Conservation (phyloP, 1,284 basidiomycete species). For the Marasmius fiardii region DNA sequence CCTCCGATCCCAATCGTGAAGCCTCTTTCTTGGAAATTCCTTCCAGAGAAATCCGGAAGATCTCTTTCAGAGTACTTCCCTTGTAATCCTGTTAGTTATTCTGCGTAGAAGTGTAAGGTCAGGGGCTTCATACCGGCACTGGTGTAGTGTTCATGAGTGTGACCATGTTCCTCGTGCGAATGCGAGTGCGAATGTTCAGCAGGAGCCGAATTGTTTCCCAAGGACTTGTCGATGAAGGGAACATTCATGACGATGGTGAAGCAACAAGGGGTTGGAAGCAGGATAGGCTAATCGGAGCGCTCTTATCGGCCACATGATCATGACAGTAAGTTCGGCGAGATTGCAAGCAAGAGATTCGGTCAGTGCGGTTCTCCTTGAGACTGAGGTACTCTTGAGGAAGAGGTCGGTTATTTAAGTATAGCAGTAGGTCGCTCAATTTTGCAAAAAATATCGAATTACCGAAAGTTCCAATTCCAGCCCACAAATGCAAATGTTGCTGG, state of each 20-base stretch:
- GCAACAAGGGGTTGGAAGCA: neutral
- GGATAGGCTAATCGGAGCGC: neutral
- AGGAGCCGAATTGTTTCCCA: constrained; percentile 28
- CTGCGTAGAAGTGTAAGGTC: neutral
- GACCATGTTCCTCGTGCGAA: constrained; percentile 73
- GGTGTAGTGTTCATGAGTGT: constrained; percentile 89
- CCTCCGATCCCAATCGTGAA: constrained; percentile 98
- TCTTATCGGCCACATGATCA: neutral
- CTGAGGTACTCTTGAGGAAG: no score
- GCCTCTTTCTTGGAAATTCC: constrained; percentile 91
- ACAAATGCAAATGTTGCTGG: no score
- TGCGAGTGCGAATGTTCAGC: constrained; percentile 38
- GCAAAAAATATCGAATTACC: no score
- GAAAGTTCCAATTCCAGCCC: no score
- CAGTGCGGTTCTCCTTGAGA: no score
- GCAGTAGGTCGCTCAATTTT: no score
- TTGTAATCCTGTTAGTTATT: constrained; percentile 24
- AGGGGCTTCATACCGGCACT: constrained; percentile 61
- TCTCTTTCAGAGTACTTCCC: constrained; percentile 94
- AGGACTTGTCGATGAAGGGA: constrained; percentile 69
- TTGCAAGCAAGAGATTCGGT: no score
- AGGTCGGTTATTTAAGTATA: no score
- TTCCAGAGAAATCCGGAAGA: constrained; percentile 80
- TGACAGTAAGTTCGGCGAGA: no score
- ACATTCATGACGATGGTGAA: constrained; percentile 50